Base-by-base conservation (phyloP, 2,329 filamentous ascomycete species). In the Aureobasidium sp. region DNA sequence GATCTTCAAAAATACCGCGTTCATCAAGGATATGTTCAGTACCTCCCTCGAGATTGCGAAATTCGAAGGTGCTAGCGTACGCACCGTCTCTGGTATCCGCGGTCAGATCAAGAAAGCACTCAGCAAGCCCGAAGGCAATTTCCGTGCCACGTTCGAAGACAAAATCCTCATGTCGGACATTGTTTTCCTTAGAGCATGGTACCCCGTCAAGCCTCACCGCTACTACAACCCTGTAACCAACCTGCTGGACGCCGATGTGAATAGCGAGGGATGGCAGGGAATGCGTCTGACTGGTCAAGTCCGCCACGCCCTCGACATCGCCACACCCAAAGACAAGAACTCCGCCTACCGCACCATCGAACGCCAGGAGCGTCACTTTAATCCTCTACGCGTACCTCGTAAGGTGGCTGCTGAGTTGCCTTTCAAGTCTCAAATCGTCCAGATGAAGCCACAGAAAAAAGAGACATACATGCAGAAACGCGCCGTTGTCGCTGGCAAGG, bases 1-100 rank as follows among this genome's bases (percentile, higher is more conserved):
- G 78, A 95, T 97, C 74, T 97, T 95, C 84, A 96, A 96, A 76
- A 99, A 99, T 78, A 99, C 94, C 0, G 92, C 94, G 40, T 99
- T 99, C 73, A 91, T 99, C 77, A 95, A 94, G 74, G 90, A 95
- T 76, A 99, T 99, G 94, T 99, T 99, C 81, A 91, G 84, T 71
- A 87, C 88, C 0, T 82, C 90, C 0, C 85, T 99, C 43, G 94
- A 99, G 73, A 94, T 99, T 65, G 93, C 94, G 69, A 99, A 97
- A 72, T 99, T 99, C 70, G 94, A 99, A 77, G 94, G 94, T 61
- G 94, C 94, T 10, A 86, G 89, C 60, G 93, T 99, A 76, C 90
- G 92, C 71, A 99, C 95, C 0, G 95, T 99, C 25, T 96, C 92
- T 0, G 95, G 95, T 57, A 86, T 99, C 63, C 84, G 94, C 43